Evolutionary conservation across 2,329 filamentous ascomycete species (phyloP), one percentile per base, ranked within the genome.

Genomic region (Alternaria infectoria): DNA sequence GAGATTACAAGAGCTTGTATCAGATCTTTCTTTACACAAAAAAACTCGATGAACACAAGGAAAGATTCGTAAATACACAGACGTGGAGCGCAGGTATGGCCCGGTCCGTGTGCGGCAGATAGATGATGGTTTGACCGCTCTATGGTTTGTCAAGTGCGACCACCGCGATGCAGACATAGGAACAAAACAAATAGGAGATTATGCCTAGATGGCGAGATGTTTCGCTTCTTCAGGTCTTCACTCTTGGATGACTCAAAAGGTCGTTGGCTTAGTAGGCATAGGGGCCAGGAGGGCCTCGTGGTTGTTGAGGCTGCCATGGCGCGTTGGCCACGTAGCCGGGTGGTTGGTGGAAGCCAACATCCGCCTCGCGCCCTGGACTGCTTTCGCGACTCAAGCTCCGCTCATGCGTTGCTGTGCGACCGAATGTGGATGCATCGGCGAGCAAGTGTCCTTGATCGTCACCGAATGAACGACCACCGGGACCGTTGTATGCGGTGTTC

Each of bases 401-500:
- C 21, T 62, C 57, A 54, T 74, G 72, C 44, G 69, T 73, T 13
- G 71, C 59, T 50, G 69, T 69, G n/a, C 65, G 58, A 12, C 70
- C 76, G 47, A 80, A 77, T 47, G 73, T 75, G 19, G 78, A 78
- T 4, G 78, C 75, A 54, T 79, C 76, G 19, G 70, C 70, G 17
- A 80, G 75, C 7, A 81, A 71, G 28, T 74, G 70, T 8, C 75
- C 73, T 25, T 74, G 69, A 19, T 73, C 73, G 15, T 76, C 74
- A 19, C 63, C 57, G 52, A 73, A 78, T 10, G 61, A 63, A 36
- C 73, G 69, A 36, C 68, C 68, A 45, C 65, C 68, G 19, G 64
- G 54, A 45, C 69, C 59, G 36, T 64, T 58, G 62, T 77, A 77
- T 13, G 69, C 68, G 7, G 76, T 79, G 50, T 73, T 69, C 55